Conservation (phyloP, 2,329 filamentous ascomycete genomes). For the Fusarium citri region DNA sequence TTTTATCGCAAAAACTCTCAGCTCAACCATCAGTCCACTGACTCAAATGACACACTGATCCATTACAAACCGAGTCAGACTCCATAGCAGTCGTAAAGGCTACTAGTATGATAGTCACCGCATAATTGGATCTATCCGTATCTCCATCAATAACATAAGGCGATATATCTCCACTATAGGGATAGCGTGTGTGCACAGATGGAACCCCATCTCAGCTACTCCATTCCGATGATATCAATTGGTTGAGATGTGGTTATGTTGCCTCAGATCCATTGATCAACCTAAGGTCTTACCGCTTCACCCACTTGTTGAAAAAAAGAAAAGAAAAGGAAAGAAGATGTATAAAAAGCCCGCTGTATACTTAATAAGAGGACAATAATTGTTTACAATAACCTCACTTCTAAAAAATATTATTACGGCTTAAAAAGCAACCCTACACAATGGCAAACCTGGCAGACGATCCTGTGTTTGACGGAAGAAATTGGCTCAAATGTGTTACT, state of each 20-base stretch:
- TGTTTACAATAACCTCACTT: neutral
- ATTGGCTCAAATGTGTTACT: neutral
- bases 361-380: neutral
- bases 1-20: neutral
- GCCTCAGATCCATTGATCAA: neutral
- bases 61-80: too few species aligned
- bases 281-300: neutral
- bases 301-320: neutral
- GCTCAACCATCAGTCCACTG: neutral
- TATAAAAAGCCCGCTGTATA: accelerated
- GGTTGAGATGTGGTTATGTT: neutral
- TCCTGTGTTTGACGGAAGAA: neutral
- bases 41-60: neutral
- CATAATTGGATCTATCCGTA: neutral
- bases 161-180: neutral
- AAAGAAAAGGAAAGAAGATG: neutral
- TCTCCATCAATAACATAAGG: neutral
- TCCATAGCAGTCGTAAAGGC: neutral
- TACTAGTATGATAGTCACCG: too few species aligned
- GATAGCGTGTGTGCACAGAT: neutral
- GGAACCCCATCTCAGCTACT: neutral
- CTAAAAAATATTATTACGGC: neutral
- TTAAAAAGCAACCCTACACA: neutral
- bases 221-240: neutral
- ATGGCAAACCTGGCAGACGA: neutral